Evolutionary conservation across 202 grass and related monocot genomes (phyloP).

Genomic region (Panicum hallii): DNA sequence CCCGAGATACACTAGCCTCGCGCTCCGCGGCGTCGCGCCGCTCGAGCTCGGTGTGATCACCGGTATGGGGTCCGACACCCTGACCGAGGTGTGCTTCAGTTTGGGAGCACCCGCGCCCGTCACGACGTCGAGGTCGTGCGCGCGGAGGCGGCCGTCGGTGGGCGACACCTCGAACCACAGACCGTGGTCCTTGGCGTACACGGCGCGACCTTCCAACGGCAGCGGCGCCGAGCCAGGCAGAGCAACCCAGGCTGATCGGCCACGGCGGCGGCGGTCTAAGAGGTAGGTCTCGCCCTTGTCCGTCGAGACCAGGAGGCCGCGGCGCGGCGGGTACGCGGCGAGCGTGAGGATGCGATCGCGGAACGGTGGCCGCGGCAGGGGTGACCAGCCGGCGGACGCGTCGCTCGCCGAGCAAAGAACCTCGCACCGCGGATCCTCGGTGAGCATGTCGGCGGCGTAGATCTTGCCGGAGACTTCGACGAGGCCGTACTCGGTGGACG

Average conservation of each 20-base stretch:
- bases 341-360: not conserved
- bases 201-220: not conserved
- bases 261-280: not conserved
- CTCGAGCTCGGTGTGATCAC: not conserved
- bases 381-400: not conserved
- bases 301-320: conserved; percentile 15
- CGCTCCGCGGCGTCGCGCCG: not conserved
- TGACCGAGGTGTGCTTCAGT: not conserved
- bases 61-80: conserved; percentile 18
- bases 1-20: conserved; percentile 3
- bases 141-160: conserved; percentile 3
- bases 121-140: conserved; percentile 15
- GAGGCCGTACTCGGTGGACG: not conserved
- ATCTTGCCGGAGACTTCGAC: conserved; percentile 6
- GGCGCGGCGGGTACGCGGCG: not conserved
- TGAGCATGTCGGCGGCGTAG: not conserved
- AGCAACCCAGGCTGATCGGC: not conserved
- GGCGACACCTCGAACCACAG: conserved; percentile 36
- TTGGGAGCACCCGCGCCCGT: not conserved
- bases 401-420: not conserved
- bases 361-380: conserved; percentile 16
- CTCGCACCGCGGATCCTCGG: not conserved
- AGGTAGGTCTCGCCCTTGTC: conserved; percentile 8
- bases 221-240: conserved; percentile 7
- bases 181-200: conserved; percentile 21